Percentiles rank a stretch among this genome's conserved stretches.
Evolutionary conservation across 2,329 filamentous ascomycete species (phyloP).

Genomic region (Talaromyces funiculosus): DNA sequence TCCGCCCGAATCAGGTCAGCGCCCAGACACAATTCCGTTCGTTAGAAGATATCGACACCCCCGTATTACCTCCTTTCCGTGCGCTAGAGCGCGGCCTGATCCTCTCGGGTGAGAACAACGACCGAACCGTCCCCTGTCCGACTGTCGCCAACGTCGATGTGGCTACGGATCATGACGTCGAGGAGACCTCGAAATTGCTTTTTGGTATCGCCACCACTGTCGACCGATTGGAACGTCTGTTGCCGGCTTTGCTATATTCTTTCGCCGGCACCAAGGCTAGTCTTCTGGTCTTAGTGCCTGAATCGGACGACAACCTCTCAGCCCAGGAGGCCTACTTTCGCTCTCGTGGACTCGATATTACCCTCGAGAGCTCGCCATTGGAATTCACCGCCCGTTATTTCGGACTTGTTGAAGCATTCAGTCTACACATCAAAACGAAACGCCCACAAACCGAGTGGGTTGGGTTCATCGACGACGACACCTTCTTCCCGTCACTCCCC

Average conservation of each 20-base stretch:
- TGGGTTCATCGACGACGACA: slow-evolving; percentile 41
- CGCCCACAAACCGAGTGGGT: slow-evolving; percentile 39
- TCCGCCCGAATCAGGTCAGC: slow-evolving; percentile 34
- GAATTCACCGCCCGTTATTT: slow-evolving; percentile 42
- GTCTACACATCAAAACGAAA: slow-evolving; percentile 32
- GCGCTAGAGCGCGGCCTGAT: slow-evolving; percentile 36
- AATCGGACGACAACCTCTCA: slow-evolving; percentile 35
- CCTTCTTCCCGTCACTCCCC: slow-evolving; percentile 38
- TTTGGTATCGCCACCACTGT: slow-evolving; percentile 40
- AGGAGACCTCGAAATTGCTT: slow-evolving; percentile 37
- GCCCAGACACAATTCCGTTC: slow-evolving; percentile 34
- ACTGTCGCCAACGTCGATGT: slow-evolving; percentile 37
- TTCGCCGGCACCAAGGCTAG: slow-evolving; percentile 38
- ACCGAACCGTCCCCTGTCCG: slow-evolving; percentile 32
- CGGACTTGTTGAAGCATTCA: slow-evolving; percentile 37
- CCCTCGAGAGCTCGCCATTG: slow-evolving; percentile 34
- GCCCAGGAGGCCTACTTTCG: slow-evolving; percentile 39
- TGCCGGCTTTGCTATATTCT: slow-evolving; percentile 39
- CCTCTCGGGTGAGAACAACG: slow-evolving; percentile 29
- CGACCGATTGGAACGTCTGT: slow-evolving; percentile 36
- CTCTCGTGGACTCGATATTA: slow-evolving; percentile 37
- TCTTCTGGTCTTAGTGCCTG: slow-evolving; percentile 37
- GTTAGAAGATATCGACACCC: slow-evolving; percentile 33
- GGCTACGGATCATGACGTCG: slow-evolving; percentile 33
- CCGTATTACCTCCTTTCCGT: slow-evolving; percentile 35